Evolutionary conservation across 1,139 yeast species (phyloP), one percentile per base, ranked within the genome.

Genomic region (Suhomyces panamericanus): DNA sequence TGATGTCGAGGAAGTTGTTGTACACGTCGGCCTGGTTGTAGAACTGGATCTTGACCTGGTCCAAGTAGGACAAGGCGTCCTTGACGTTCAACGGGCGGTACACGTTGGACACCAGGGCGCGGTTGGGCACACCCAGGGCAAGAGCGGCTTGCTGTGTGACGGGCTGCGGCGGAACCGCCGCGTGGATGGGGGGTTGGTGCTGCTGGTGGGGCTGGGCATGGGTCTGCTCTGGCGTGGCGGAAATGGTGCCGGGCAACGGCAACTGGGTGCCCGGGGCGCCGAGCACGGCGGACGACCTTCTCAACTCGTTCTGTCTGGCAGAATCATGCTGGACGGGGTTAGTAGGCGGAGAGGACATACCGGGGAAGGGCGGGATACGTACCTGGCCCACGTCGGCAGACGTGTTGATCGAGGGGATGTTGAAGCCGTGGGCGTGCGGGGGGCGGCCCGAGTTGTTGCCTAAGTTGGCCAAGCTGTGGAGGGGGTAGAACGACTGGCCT

Each of bases 11-110:
- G 61, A 93, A 93, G 63, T 88, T 91, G 64, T 93, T 95, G 73
- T 95, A 93, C 41, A 95, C 96, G 60, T 91, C 97, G 0, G 98
- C 96, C 67, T 93, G 95, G 54, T 83, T 80, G 64, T 81, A 87
- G 66, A 93, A 93, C 65, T 91, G 98, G 44, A 86, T 81, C 64
- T 95, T 95, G 49, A 93, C 99, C 67, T 90, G 96, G 63, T 95
- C 99, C 56, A 93, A 77, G 62, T 95, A 93, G 10, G 96, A 85
- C 53, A 93, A 75, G 3, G 99, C 99, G 66, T 93, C 99, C 61
- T 89, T 90, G 43, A 95, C 98, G 59, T 93, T 95, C 57, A 93
- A 73, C 2, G 97, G 96, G 54, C 97, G 79, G 67, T 89, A 90
- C 31, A 70, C 60, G 73, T 78, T 57, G 64, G 74, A 67, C 6